Base-by-base conservation (phyloP, 2,329 filamentous ascomycete genomes). In the Fusarium penzigii region DNA sequence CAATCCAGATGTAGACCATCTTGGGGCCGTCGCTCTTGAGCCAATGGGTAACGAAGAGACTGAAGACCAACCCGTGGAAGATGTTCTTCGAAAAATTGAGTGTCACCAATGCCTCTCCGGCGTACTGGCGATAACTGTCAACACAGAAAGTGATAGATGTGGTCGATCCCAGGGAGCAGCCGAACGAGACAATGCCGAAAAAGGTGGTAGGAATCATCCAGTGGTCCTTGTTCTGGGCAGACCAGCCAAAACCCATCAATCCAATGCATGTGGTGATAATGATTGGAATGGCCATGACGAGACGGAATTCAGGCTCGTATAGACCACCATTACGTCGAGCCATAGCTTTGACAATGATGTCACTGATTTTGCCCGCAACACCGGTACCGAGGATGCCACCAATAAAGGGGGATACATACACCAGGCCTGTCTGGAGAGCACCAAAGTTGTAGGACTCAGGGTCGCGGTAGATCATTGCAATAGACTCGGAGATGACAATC, bases 211-310 rank as follows among this genome's bases (percentile, higher is more conserved):
- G 94, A 0, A 96, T 90, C 47, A 96, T 95, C 89, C 90, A 97
- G 17, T 81, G 78, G 64, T 97, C 85, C 20, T 78, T 78, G 51
- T 86, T 80, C 56, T 90, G 71, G 0, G 88, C 90, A 10, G 88
- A 92, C 94, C 93, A 97, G n/a, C 93, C 93, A 65, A 94, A 97
- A 2, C 92, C 93, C 86, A 97, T 96, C 14, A 97, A 81, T 0
- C 94, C 94, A 32, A 93, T 84, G 1, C 86, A 84, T 0, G 92
- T 97, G 4, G 85, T 85, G 48, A 97, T 65, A 1, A 87, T 78
- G 32, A 97, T 86, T 0, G 92, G 93, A 3, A 87, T 72, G 0
- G 85, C 90, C 93, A 97, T 96, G 41, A 96, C 81, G 0, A 96
- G 81, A 7, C 92, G 84, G 66, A 95, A 97, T 70, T 97, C 93